A percentile compares a stretch with the other conserved stretches of the same genome.
These are phyloP conservation scores for Thuja plicata DNA, from an alignment of 83 land plant species.

Conservation along the genomic window DNA sequence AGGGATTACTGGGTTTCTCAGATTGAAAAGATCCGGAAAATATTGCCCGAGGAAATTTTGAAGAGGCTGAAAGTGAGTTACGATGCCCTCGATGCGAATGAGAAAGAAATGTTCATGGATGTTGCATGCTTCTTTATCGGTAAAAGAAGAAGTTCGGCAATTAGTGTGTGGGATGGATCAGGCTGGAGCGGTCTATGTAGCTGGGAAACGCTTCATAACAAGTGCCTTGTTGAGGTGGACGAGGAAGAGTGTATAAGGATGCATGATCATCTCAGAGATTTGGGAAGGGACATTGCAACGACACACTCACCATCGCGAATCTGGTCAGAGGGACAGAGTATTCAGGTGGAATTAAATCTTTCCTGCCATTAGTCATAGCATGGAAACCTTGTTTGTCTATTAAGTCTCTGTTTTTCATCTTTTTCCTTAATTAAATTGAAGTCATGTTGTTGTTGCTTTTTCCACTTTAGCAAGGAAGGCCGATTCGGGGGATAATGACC, in stretches of 20 bases:
- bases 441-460: background rate
- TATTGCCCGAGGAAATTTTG: too few species aligned
- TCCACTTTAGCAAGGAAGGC: background rate
- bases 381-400: background rate
- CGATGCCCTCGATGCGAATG: background rate
- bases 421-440: background rate
- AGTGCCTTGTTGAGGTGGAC: background rate
- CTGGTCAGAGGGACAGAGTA: background rate
- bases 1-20: too few species aligned
- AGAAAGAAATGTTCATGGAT: background rate
- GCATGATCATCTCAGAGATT: background rate
- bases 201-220: background rate
- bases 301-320: background rate
- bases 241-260: background rate
- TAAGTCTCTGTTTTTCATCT: background rate
- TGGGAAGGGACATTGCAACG: background rate
- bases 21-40: too few species aligned
- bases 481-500: background rate
- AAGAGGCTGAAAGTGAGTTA: background rate
- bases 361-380: background rate
- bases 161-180: background rate
- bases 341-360: background rate
- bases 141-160: background rate
- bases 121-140: background rate
- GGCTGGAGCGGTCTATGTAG: background rate